A percentile compares a stretch with the other conserved stretches of the same genome.
phyloP scores from a whole-genome alignment of 2,329 filamentous ascomycete genomes.

The Verticillium zaregamsianum region DNA sequence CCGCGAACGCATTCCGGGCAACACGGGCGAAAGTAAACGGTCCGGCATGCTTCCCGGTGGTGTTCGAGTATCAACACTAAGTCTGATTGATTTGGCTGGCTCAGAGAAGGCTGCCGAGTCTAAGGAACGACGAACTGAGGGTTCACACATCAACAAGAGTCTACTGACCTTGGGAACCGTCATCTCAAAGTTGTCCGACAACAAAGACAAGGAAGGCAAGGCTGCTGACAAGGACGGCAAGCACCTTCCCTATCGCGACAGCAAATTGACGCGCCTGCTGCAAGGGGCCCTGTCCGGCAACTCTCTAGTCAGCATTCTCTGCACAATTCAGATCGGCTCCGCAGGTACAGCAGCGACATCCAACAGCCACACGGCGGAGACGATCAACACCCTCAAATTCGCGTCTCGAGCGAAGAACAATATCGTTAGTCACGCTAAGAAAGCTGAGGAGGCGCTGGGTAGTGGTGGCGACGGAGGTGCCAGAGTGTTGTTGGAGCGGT shows the following conservation, averaged over 20 bases:
- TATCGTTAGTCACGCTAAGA: slow-evolving; percentile 95
- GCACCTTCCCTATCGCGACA: slow-evolving; percentile 94
- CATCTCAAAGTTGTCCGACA: slow-evolving; percentile 85
- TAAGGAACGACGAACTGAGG: slow-evolving; percentile 90
- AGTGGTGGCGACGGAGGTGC: slow-evolving; percentile 79
- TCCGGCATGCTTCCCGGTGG: slow-evolving; percentile 74
- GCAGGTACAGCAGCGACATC: slow-evolving; percentile 66
- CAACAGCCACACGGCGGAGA: slow-evolving; percentile 78
- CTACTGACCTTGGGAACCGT: slow-evolving; percentile 92
- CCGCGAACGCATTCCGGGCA: slow-evolving; percentile 72
- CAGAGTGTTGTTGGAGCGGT: slow-evolving; percentile 83
- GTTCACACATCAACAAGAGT: slow-evolving; percentile 98
- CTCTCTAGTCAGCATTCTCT: slow-evolving; percentile 94
- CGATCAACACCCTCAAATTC: slow-evolving; percentile 94
- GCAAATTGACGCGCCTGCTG: slow-evolving; percentile 88
- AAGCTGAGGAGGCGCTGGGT: slow-evolving; percentile 82
- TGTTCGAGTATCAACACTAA: slow-evolving; percentile 90
- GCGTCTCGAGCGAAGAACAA: slow-evolving; percentile 96
- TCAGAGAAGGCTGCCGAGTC: slow-evolving; percentile 94
- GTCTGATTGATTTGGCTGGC: slow-evolving; percentile 91
- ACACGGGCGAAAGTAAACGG: slow-evolving; percentile 56
- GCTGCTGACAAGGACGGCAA: slow-evolving; percentile 77
- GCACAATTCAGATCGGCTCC: slow-evolving; percentile 88
- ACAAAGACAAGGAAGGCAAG: slow-evolving; percentile 77
- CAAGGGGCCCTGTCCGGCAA: slow-evolving; percentile 91